Evolutionary conservation across 768 basidiomycete species (phyloP), one percentile per base, ranked within the genome.

Genomic region (Tricholoma matsutake): DNA sequence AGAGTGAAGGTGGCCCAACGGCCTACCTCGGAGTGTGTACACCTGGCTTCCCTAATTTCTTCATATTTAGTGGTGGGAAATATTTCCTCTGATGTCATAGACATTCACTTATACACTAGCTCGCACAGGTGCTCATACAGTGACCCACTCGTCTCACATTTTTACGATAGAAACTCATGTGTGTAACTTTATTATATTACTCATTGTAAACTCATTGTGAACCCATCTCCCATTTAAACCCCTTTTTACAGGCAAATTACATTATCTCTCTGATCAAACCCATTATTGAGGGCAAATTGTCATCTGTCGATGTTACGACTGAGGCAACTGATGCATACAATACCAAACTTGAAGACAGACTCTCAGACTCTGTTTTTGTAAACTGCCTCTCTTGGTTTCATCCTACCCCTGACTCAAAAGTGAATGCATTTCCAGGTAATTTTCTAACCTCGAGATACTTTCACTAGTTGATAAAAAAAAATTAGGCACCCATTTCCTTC

Each of bases 11-110:
- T 1, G 81, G 81, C 0, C 77, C 81, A 10, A 74, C 73, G 52
- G 81, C 81, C 13, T 82, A 82, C 64, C 65, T 76, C 6, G 81
- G 80, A 18, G 79, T 77, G 1, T 70, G 73, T 8, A 61, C 79
- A 5, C 79, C 81, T 25, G 75, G 74, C 9, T 83, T 83, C 65
- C 81, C 81, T 0, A 82, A 82, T 61, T 75, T 80, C 58, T 81
- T 72, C 64, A 69, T 72, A 6, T 56, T 82, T 4, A 64, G 71
- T 20, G 82, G 81, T 78, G 52, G 39, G 70, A 13, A 4, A 34
- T 20, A 16, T 57, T 3, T 34, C 20, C 13, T 39, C 25, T 10
- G 55, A 31, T 11, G 8, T 34, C 31, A 8, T 25, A 25, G 22
- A 25, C 22, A 25, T 25, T 8, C 20, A 16, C 20, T 13, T 39